Conservation (phyloP, 306 rosid species). For the Crotalaria pallida region DNA sequence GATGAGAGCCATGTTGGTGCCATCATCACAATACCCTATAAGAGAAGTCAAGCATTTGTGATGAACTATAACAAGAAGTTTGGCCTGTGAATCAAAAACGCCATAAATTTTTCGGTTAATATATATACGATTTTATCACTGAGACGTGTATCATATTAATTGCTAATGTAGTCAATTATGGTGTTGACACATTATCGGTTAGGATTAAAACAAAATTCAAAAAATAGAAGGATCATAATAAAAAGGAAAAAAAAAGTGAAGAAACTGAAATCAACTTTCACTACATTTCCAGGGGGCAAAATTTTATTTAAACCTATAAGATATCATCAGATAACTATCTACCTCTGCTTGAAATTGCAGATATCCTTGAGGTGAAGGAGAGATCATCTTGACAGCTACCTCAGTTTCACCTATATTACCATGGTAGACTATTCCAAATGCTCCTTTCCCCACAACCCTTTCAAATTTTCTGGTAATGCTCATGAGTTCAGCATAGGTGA, state of each 20-base stretch:
- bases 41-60: constrained; percentile 48
- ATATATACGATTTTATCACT: not conserved
- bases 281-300: no score
- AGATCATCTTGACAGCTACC: constrained; percentile 51
- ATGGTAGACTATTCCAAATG: constrained; percentile 44
- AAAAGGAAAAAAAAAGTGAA: no score
- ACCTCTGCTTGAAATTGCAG: constrained; percentile 54
- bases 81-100: constrained; percentile 36
- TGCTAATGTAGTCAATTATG: no score
- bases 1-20: constrained; percentile 44
- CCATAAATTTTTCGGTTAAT: not conserved
- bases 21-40: constrained; percentile 50
- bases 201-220: no score
- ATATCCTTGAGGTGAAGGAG: constrained; percentile 44
- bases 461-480: constrained; percentile 39
- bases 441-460: constrained; percentile 47
- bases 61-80: constrained; percentile 42
- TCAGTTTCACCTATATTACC: constrained; percentile 32
- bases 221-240: no score
- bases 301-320: no score
- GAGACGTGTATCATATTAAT: no score
- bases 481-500: constrained; percentile 43
- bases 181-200: no score
- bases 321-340: not conserved
- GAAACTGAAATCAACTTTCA: no score